Evolutionary conservation across 495 filamentous ascomycete species (phyloP), one percentile per base, ranked within the genome.

Genomic region (Pyrenula aspistea): DNA sequence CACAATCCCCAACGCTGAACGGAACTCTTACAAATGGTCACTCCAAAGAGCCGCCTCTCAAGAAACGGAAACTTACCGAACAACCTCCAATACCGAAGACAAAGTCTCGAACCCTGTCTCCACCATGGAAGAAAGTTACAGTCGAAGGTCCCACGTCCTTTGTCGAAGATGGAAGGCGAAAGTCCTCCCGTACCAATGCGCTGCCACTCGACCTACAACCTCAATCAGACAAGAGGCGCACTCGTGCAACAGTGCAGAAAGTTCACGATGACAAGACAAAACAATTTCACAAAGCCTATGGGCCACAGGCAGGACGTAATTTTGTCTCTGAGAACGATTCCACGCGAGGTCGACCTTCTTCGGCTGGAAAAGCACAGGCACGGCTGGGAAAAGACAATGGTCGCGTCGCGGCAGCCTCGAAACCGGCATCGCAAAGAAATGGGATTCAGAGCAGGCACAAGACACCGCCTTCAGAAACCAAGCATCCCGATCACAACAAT

Each of bases 61-160:
- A 93, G 69, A 84, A 83, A 65, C 83, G 87, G 61, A 85, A 88
- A 68, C 76, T 91, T 53, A 75, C 71, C 57, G 77, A 80, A 49
- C 61, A 70, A 52, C 69, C 70, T 19, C 65, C 68, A 15, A 70
- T 71, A 49, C 70, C 68, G 55, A 74, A 71, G 24, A 78, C 80
- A 12, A 68, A 70, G 21, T 72, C 78, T 52, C 75, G 81, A 54
- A 70, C 72, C 51, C 65, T 68, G 55, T 96, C 93, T 25, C 93
- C 93, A 57, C 93, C 93, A 22, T 98, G 93, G 93, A 97, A 93
- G 73, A 92, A 83, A 67, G 74, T 86, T 54, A 84, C 87, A 51
- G 87, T 83, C 23, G 88, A 95, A 49, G 94, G 92, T 0, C 93
- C 93, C 2, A 89, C 93, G 10, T 86, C 88, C 0, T 88, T 95